These are phyloP conservation scores for Zelonia costaricensis DNA, from an alignment of 208 protist species.

Conservation along the genomic window DNA sequence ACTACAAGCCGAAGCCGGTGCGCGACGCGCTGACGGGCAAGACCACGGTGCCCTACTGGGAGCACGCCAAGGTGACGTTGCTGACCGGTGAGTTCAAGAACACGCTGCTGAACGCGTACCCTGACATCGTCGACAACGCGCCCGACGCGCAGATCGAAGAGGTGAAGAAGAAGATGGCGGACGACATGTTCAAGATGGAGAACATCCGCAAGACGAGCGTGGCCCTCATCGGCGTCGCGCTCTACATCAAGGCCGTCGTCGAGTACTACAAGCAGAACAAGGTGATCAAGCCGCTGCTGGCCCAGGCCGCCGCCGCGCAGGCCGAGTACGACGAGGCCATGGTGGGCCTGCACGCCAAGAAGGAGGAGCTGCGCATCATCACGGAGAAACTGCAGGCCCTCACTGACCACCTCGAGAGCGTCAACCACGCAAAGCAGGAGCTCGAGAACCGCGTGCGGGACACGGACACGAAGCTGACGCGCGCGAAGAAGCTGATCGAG, in stretches of 20 bases:
- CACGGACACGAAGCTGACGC: constrained; percentile 94
- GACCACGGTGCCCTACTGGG: constrained; percentile 93
- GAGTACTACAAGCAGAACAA: constrained; percentile 98
- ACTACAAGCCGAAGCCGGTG: constrained; percentile 86
- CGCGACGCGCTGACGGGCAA: constrained; percentile 85
- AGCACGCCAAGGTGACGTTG: constrained; percentile 86
- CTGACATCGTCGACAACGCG: constrained; percentile 87
- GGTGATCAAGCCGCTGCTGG: constrained; percentile 94
- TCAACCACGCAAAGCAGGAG: constrained; percentile 89
- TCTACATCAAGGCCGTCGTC: constrained; percentile 97
- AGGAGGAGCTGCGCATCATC: constrained; percentile 90
- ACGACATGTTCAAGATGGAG: constrained; percentile 95
- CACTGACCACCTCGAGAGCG: constrained; percentile 82
- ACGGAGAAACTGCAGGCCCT: constrained; percentile 88
- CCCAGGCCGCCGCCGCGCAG: constrained; percentile 80
- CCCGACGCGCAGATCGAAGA: constrained; percentile 91
- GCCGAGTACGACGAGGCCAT: constrained; percentile 88
- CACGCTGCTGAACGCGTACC: constrained; percentile 80
- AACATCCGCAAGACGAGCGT: constrained; percentile 90
- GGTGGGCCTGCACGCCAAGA: constrained; percentile 89
- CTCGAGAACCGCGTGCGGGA: constrained; percentile 93
- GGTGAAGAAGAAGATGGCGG: constrained; percentile 94
- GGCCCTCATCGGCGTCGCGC: constrained; percentile 94
- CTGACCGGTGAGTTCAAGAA: constrained; percentile 91
- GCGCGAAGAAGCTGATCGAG: constrained; percentile 95